Evolutionary conservation across 805 yeast genomes (phyloP).

Genomic region (Myxozyma mucilagina): DNA sequence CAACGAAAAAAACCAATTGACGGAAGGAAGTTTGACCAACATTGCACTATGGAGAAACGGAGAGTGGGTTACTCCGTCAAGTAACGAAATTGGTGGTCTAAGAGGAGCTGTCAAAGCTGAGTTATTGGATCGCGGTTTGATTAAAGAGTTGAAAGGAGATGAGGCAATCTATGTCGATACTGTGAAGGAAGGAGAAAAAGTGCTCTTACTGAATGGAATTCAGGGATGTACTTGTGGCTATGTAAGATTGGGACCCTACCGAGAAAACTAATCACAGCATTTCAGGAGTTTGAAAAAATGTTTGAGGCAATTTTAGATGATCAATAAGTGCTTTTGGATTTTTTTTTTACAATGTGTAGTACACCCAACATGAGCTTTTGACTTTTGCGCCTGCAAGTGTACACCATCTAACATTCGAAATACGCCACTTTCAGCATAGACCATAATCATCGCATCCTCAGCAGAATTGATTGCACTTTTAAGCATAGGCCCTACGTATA

Average conservation of each 20-base stretch:
- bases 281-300: too few species aligned
- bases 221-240: slow-evolving; percentile 61
- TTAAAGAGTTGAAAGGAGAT: slow-evolving; percentile 47
- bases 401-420: too few species aligned
- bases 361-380: too few species aligned
- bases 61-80: slow-evolving; percentile 78
- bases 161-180: slow-evolving; percentile 49
- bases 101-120: slow-evolving; percentile 78
- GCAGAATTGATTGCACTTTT: too few species aligned
- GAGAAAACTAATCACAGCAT: not conserved
- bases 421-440: too few species aligned
- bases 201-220: slow-evolving; percentile 77
- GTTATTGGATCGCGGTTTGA: slow-evolving; percentile 53
- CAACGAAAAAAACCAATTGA: slow-evolving; percentile 58
- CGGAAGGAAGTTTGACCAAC: slow-evolving; percentile 83
- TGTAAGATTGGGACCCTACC: slow-evolving; percentile 14
- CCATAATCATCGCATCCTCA: too few species aligned
- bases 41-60: slow-evolving; percentile 62
- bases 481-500: too few species aligned
- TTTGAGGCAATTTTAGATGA: not conserved
- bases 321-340: not conserved
- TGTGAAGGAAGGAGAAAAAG: slow-evolving; percentile 64
- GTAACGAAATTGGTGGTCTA: slow-evolving; percentile 70
- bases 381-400: too few species aligned
- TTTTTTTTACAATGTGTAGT: too few species aligned